Percentiles rank a stretch among this genome's conserved stretches.
Conservation (phyloP, 768 basidiomycete genomes). For the Rhodotorula taiwanensis region DNA sequence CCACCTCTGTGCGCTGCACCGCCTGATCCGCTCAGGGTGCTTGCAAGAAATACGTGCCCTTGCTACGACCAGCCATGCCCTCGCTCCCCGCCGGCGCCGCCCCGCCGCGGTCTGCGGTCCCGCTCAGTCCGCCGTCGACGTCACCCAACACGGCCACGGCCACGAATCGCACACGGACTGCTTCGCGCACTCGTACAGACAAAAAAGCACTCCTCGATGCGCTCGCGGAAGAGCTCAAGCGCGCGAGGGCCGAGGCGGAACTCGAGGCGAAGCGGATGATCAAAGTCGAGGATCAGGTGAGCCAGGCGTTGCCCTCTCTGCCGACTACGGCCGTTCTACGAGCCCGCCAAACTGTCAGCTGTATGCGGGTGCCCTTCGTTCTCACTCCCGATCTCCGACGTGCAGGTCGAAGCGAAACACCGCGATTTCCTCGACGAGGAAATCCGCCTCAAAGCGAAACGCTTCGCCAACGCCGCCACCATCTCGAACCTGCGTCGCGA, state of each 20-base stretch:
- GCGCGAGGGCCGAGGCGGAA: not conserved
- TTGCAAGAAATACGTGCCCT: too few relatives aligned
- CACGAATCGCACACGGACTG: not conserved
- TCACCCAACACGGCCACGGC: not conserved
- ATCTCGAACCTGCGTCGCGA: slow-evolving; percentile 3
- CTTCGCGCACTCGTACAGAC: slow-evolving; percentile 8
- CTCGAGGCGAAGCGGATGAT: not conserved
- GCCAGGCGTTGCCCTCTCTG: not conserved
- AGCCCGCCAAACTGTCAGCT: too few relatives aligned
- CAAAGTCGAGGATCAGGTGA: slow-evolving; percentile 2
- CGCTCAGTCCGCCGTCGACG: not conserved
- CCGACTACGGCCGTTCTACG: not conserved
- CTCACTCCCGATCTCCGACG: too few relatives aligned
- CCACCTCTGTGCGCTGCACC: too few relatives aligned
- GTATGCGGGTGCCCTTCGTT: too few relatives aligned
- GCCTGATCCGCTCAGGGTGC: too few relatives aligned
- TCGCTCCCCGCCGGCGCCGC: too few relatives aligned
- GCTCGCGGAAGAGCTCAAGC: slow-evolving; percentile 14
- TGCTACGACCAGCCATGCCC: too few relatives aligned
- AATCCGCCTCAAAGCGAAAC: not conserved
- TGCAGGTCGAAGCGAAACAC: slow-evolving; percentile 22
- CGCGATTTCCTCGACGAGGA: slow-evolving; percentile 22
- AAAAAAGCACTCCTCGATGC: slow-evolving; percentile 15
- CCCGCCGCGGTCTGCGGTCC: too few relatives aligned
- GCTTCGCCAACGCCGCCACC: slow-evolving; percentile 1